A percentile compares a stretch with the other conserved stretches of the same genome.
phyloP scores from a whole-genome alignment of 2,329 filamentous ascomycete genomes.

The Fusarium sp. region DNA sequence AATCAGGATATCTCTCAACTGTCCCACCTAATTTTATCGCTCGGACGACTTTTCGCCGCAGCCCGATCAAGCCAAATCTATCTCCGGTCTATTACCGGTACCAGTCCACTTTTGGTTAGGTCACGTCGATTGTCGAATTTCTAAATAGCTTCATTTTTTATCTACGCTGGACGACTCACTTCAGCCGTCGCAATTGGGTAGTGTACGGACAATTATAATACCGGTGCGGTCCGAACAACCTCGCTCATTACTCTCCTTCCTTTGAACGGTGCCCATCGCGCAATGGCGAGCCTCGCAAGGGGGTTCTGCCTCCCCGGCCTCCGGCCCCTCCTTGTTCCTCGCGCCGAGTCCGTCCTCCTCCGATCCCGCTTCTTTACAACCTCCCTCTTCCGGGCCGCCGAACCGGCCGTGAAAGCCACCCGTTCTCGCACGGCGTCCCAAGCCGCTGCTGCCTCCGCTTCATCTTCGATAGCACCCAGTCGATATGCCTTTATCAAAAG shows the following conservation, averaged over 20 bases:
- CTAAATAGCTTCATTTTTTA: slow-evolving; percentile 40
- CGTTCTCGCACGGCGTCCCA: slow-evolving; percentile 25
- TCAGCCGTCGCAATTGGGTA: slow-evolving; percentile 18
- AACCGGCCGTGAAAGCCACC: slow-evolving; percentile 30
- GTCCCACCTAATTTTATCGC: slow-evolving; percentile 25
- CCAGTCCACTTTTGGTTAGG: slow-evolving; percentile 15
- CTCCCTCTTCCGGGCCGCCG: slow-evolving; percentile 41
- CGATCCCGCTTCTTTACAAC: slow-evolving; percentile 48
- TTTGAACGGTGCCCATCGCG: background rate
- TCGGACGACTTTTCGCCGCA: slow-evolving; percentile 35
- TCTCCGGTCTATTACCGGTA: slow-evolving; percentile 31
- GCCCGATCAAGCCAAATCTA: slow-evolving; percentile 26
- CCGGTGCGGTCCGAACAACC: background rate
- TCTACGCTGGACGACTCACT: slow-evolving; percentile 14
- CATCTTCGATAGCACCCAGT: slow-evolving; percentile 41
- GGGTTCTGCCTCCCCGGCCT: slow-evolving; percentile 47
- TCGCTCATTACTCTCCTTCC: background rate
- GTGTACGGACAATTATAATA: slow-evolving; percentile 12
- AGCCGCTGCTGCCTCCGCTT: slow-evolving; percentile 19
- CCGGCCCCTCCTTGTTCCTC: slow-evolving; percentile 40
- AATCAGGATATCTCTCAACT: slow-evolving; percentile 16
- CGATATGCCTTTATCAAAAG: slow-evolving; percentile 63
- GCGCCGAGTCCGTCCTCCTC: slow-evolving; percentile 36
- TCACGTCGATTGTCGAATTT: slow-evolving; percentile 25
- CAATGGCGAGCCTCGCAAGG: slow-evolving; percentile 50